Evolutionary conservation across 306 rosid species (phyloP).

Genomic region (Nissolia schottii): DNA sequence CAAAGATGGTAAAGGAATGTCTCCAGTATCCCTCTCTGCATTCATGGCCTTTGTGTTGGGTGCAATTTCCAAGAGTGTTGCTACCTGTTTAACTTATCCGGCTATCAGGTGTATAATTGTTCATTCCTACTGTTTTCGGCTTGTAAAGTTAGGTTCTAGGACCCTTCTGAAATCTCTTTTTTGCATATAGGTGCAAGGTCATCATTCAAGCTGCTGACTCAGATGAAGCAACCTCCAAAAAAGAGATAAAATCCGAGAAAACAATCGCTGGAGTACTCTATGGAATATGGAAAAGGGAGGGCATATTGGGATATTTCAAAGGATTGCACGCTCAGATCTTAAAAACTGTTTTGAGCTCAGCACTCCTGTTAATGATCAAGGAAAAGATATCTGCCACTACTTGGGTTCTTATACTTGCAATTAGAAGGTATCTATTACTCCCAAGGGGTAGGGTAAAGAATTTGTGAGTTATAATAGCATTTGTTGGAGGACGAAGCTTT

Average conservation of each 20-base stretch:
- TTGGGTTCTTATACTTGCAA: constrained; percentile 85
- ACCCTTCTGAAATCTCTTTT: constrained; percentile 10
- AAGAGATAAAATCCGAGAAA: constrained; percentile 38
- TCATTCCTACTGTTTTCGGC: constrained; percentile 22
- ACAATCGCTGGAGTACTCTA: constrained; percentile 51
- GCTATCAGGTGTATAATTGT: constrained; percentile 72
- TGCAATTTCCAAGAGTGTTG: constrained; percentile 82
- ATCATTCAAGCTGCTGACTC: constrained; percentile 90
- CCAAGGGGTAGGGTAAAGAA: constrained; percentile 46
- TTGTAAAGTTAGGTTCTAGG: constrained; percentile 14
- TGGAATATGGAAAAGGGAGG: constrained; percentile 87
- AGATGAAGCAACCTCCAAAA: constrained; percentile 38
- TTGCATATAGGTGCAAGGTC: constrained; percentile 82
- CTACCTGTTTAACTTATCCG: constrained; percentile 87
- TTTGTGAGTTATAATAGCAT: constrained; percentile 14
- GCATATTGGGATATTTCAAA: constrained; percentile 76
- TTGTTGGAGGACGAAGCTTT: constrained; percentile 23
- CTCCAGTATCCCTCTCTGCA: constrained; percentile 83
- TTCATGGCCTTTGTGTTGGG: constrained; percentile 73
- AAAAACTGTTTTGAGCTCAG: constrained; percentile 95
- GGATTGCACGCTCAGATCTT: constrained; percentile 95
- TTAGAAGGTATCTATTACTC: constrained; percentile 60
- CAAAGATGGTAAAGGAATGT: constrained; percentile 36
- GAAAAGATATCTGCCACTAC: constrained; percentile 85
- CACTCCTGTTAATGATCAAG: constrained; percentile 96